Conservation (phyloP, 192 early-diverging fungal species). For the Allomyces macrogynus region DNA sequence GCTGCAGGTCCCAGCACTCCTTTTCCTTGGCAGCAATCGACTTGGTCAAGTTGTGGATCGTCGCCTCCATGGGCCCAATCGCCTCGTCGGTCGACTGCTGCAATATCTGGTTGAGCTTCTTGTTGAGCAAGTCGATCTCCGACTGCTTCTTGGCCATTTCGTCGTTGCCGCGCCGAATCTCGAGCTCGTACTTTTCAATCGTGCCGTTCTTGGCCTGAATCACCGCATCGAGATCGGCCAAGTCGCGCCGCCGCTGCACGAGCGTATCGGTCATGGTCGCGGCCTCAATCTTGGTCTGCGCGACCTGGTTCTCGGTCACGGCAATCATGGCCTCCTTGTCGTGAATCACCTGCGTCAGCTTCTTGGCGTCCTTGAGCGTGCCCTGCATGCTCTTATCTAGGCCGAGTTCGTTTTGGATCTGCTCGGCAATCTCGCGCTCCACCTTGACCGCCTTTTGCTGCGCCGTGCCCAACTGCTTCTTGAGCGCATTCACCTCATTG, state of each 20-base stretch:
- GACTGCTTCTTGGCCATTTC: slow-evolving; percentile 33
- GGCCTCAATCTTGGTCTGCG: slow-evolving; percentile 20
- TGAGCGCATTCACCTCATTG: background rate
- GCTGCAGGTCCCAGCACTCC: slow-evolving; percentile 28
- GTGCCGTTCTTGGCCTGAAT: slow-evolving; percentile 22
- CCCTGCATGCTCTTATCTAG: slow-evolving; percentile 28
- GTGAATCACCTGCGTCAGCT: slow-evolving; percentile 23
- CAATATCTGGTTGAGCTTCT: slow-evolving; percentile 31
- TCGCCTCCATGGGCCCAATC: slow-evolving; percentile 38
- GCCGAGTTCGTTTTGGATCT: slow-evolving; percentile 26
- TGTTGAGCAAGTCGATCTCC: slow-evolving; percentile 40
- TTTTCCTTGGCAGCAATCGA: slow-evolving; percentile 24
- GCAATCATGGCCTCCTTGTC: slow-evolving; percentile 35
- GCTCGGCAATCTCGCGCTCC: slow-evolving; percentile 28
- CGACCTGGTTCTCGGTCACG: slow-evolving; percentile 26
- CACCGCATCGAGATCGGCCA: slow-evolving; percentile 19
- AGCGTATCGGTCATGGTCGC: slow-evolving; percentile 14
- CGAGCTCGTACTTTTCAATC: slow-evolving; percentile 39
- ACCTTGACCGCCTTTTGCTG: slow-evolving; percentile 11
- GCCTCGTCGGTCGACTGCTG: slow-evolving; percentile 22
- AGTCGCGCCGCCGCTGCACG: slow-evolving; percentile 14
- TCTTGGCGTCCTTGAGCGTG: slow-evolving; percentile 18
- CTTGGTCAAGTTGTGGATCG: slow-evolving; percentile 38
- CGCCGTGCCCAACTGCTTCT: background rate
- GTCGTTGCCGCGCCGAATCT: slow-evolving; percentile 33